Conservation (phyloP, 352 stramenopile genomes). For the Pythium brachiatum region DNA sequence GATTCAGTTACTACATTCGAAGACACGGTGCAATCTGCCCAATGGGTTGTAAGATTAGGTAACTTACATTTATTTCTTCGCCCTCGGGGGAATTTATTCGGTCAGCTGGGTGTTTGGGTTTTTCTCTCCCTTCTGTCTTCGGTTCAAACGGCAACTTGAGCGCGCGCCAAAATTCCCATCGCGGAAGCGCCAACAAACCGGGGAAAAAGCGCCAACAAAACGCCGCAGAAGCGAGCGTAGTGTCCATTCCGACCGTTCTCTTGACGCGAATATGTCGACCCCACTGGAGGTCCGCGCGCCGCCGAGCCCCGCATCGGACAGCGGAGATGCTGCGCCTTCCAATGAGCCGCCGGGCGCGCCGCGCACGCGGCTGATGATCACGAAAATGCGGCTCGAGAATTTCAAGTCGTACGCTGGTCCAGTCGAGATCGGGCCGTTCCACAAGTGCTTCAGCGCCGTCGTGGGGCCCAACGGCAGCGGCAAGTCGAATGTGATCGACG, state of each 20-base stretch:
- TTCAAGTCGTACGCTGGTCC: constrained; percentile 99
- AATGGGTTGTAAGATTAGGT: not conserved
- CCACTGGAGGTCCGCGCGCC: constrained; percentile 2
- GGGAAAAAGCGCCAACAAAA: constrained; percentile 1
- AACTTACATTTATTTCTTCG: not conserved
- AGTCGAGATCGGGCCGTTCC: constrained; percentile 97
- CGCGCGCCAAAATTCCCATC: constrained; percentile 10
- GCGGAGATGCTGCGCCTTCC: not conserved
- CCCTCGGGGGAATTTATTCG: too few species aligned
- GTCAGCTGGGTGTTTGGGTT: constrained; percentile 2
- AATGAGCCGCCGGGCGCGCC: constrained; percentile 14
- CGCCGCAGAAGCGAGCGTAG: too few species aligned
- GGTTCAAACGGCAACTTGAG: constrained; percentile 21
- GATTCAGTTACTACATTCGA: too few species aligned
- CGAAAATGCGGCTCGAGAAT: constrained; percentile 98
- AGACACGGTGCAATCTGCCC: not conserved
- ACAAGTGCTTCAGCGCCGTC: constrained; percentile 99
- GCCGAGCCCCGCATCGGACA: constrained; percentile 1
- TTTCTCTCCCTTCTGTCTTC: not conserved
- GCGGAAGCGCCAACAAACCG: not conserved
- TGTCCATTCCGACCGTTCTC: not conserved
- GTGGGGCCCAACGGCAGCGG: constrained; percentile 99
- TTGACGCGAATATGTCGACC: constrained; percentile 13
- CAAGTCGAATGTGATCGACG: constrained; percentile 99
- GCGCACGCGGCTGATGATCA: constrained; percentile 93